Conservation (phyloP, 306 rosid genomes). For the Sphenostylis stenocarpa region DNA sequence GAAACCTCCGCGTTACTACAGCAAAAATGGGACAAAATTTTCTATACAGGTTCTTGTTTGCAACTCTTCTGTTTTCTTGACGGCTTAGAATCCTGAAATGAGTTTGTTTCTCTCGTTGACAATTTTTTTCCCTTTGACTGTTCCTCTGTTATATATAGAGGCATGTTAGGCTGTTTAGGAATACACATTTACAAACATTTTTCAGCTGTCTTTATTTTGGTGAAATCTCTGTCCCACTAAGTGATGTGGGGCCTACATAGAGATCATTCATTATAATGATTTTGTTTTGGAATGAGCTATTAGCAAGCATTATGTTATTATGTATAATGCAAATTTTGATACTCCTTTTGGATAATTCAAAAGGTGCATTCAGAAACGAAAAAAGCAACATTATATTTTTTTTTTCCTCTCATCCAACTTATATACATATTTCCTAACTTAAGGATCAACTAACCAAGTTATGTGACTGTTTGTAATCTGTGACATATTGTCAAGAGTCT, state of each 20-base stretch:
- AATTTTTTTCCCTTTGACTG: background rate
- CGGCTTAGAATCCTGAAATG: slow-evolving; percentile 24
- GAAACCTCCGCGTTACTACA: slow-evolving; percentile 84
- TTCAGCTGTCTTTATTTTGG: background rate
- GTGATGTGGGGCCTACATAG: background rate
- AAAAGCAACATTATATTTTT: background rate
- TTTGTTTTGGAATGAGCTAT: background rate
- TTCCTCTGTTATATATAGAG: background rate
- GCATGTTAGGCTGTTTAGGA: background rate
- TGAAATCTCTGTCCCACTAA: background rate
- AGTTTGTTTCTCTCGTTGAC: background rate
- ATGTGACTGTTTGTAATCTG: background rate
- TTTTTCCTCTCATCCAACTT: background rate
- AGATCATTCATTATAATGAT: background rate
- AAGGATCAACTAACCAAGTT: background rate
- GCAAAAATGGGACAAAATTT: slow-evolving; percentile 99
- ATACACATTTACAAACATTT: background rate
- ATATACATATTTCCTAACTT: too few relatives aligned
- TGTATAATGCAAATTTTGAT: background rate
- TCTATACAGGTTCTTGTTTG: slow-evolving; percentile 78
- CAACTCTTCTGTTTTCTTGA: slow-evolving; percentile 3
- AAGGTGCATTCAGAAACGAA: background rate
- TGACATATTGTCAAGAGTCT: background rate
- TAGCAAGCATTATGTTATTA: background rate
- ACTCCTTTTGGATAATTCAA: background rate